A percentile compares a stretch with the other conserved stretches of the same genome.
These are phyloP conservation scores for Phytophthora boehmeriae DNA, from an alignment of 352 stramenopile genomes.

Conservation along the genomic window DNA sequence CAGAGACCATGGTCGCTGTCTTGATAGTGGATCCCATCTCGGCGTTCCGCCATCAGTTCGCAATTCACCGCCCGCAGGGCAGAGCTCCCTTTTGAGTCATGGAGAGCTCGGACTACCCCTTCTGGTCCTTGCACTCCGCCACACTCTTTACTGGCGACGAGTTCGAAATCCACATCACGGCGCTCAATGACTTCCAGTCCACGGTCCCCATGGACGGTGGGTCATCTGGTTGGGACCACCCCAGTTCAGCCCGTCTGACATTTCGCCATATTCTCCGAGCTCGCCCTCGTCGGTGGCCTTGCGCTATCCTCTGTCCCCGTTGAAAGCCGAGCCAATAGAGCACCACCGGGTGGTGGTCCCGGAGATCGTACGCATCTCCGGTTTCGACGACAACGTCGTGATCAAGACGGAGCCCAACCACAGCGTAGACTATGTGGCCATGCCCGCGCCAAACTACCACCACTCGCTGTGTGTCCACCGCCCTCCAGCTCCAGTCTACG, in stretches of 20 bases:
- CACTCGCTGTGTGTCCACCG: not conserved
- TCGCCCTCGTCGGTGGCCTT: slow-evolving; percentile 35
- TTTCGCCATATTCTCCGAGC: not conserved
- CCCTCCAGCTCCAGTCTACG: not conserved
- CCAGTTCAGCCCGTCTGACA: not conserved
- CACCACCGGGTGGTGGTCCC: not conserved
- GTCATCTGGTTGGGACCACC: not conserved
- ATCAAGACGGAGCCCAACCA: slow-evolving; percentile 16
- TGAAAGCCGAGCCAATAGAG: not conserved
- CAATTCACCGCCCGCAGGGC: slow-evolving; percentile 14
- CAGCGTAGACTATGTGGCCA: not conserved
- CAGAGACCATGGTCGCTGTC: not conserved
- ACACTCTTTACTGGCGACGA: slow-evolving; percentile 39
- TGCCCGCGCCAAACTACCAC: not conserved
- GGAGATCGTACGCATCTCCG: not conserved
- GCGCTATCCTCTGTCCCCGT: slow-evolving; percentile 11
- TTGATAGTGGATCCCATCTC: not conserved
- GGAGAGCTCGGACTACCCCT: slow-evolving; percentile 18
- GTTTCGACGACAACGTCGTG: not conserved
- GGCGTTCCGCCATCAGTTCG: slow-evolving; percentile 14
- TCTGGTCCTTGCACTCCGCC: slow-evolving; percentile 23
- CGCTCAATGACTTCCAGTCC: slow-evolving; percentile 28
- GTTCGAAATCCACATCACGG: slow-evolving; percentile 27
- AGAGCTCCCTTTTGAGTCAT: not conserved
- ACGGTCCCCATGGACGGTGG: slow-evolving; percentile 16